Evolutionary conservation across 148 eudicot genomes (phyloP).

Genomic region (Polygonum maritimum): DNA sequence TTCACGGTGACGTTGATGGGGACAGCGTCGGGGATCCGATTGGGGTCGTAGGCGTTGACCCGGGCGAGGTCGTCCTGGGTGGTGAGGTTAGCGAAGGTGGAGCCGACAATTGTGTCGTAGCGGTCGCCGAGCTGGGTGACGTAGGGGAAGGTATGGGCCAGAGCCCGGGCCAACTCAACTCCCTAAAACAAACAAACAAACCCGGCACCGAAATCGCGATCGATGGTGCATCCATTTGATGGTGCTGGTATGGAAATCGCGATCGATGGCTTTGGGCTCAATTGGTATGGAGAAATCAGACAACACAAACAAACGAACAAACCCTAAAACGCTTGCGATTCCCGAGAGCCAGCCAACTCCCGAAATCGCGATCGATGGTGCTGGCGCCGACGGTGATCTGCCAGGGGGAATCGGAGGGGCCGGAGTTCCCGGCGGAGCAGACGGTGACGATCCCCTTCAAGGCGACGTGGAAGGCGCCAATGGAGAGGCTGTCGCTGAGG

Average conservation of each 20-base stretch:
- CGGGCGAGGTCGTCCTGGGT: slow-evolving; percentile 20
- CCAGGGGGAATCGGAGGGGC: slow-evolving; percentile 73
- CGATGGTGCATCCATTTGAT: too few relatives aligned
- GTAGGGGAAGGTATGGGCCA: slow-evolving; percentile 23
- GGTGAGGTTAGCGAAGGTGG: slow-evolving; percentile 26
- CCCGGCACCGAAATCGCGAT: too few relatives aligned
- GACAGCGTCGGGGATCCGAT: too few relatives aligned
- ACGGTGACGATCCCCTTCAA: slow-evolving; percentile 56
- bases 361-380: slow-evolving; percentile 74
- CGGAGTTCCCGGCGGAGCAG: slow-evolving; percentile 87
- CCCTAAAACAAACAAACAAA: too few relatives aligned
- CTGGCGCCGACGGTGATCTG: slow-evolving; percentile 86
- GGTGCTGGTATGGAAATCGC: too few relatives aligned
- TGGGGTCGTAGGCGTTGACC: too few relatives aligned
- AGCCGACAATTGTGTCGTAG: slow-evolving; percentile 19
- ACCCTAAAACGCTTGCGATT: slow-evolving; percentile 45
- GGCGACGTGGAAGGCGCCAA: slow-evolving; percentile 77
- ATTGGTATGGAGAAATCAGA: background rate
- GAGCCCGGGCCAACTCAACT: slow-evolving; percentile 8
- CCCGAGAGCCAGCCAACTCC: slow-evolving; percentile 47
- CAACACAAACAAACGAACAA: background rate
- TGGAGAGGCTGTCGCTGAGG: slow-evolving; percentile 59
- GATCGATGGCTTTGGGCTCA: too few relatives aligned
- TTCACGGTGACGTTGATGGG: too few relatives aligned
- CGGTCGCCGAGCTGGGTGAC: slow-evolving; percentile 6